Evolutionary conservation across 257 asterid species (phyloP).

Genomic region (Primulina eburnea): DNA sequence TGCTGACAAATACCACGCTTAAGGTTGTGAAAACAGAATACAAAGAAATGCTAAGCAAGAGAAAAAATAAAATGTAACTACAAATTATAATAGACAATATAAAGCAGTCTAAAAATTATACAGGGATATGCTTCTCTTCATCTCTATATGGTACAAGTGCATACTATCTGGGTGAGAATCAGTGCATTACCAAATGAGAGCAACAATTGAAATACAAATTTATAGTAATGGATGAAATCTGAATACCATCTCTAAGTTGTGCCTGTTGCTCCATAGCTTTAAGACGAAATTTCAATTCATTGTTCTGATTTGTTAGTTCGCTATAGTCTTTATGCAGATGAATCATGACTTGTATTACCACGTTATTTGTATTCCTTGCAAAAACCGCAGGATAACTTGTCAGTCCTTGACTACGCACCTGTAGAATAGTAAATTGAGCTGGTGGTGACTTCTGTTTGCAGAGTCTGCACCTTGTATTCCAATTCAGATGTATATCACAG

Average conservation of each 20-base stretch:
- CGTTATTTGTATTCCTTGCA: conserved; percentile 7
- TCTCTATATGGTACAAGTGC: background rate
- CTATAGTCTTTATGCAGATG: conserved; percentile 56
- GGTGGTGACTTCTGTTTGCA: conserved; percentile 79
- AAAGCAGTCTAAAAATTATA: too few species aligned
- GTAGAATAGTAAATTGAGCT: conserved; percentile 57
- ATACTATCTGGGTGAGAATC: background rate
- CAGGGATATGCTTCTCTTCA: background rate
- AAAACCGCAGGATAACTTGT: conserved; percentile 3
- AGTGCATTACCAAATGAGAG: conserved; percentile 1
- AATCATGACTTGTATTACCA: conserved; percentile 8
- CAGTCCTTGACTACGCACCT: conserved; percentile 40
- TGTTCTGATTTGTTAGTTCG: conserved; percentile 60
- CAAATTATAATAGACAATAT: too few species aligned
- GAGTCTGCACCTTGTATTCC: conserved; percentile 83
- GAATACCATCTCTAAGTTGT: conserved; percentile 75
- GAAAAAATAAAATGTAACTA: too few species aligned
- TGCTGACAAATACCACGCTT: too few species aligned
- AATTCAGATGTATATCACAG: conserved; percentile 82
- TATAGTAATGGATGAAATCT: conserved; percentile 11
- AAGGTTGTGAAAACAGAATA: too few species aligned
- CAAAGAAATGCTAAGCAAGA: too few species aligned
- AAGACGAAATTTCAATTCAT: conserved; percentile 77
- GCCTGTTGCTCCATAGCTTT: conserved; percentile 89
- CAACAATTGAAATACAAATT: background rate